Conservation (phyloP, 2,329 filamentous ascomycete species). For the Lojkania enalia region DNA sequence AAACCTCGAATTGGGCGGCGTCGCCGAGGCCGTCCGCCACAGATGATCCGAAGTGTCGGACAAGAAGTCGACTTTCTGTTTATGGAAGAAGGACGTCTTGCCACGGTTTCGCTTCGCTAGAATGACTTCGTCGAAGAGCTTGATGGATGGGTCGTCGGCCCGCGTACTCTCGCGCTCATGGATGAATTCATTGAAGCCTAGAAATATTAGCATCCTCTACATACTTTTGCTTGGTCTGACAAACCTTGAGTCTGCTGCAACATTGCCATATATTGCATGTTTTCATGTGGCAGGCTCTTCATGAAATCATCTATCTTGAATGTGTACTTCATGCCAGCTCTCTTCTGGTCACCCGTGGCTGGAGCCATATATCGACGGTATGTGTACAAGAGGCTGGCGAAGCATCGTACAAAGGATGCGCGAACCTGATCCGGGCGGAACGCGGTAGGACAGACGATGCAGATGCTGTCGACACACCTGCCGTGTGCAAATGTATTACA, state of each 20-base stretch:
- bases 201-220: conserved; percentile 13
- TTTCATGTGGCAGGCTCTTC: conserved; percentile 65
- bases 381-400: conserved; percentile 69
- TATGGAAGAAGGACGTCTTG: conserved; percentile 66
- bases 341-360: conserved; percentile 63
- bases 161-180: conserved; percentile 74
- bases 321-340: conserved; percentile 62
- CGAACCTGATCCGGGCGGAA: conserved; percentile 69
- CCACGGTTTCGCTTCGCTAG: conserved; percentile 74
- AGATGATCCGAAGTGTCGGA: conserved; percentile 76
- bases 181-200: conserved; percentile 80
- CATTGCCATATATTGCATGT: conserved; percentile 65
- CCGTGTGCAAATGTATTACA: conserved; percentile 62
- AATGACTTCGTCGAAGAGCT: conserved; percentile 83
- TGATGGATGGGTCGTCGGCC: conserved; percentile 65
- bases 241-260: conserved; percentile 66
- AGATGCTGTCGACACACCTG: conserved; percentile 62
- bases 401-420: conserved; percentile 69
- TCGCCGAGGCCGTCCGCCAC: conserved; percentile 69
- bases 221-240: conserved; percentile 6
- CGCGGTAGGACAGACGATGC: conserved; percentile 66
- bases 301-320: conserved; percentile 71
- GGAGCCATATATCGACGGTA: conserved; percentile 66
- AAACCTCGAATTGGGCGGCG: conserved; percentile 57
- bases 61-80: conserved; percentile 63